Base-by-base conservation (phyloP, 108 stramenopile species). In the Pseudonitzschia multiseries region DNA sequence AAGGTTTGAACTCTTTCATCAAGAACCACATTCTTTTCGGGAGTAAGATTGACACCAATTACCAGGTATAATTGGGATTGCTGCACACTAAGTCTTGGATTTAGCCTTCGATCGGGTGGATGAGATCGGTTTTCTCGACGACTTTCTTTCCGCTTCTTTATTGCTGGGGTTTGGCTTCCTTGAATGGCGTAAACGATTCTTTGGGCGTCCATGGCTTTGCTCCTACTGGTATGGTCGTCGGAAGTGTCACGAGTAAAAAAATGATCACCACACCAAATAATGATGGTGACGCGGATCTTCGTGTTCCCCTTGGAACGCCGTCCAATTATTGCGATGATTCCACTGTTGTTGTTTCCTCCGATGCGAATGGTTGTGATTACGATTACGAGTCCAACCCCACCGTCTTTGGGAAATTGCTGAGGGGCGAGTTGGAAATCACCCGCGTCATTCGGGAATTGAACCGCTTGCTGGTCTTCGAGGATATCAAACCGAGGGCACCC, bases 371-470 rank as follows among this genome's bases (percentile, higher is more conserved):
- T n/a, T n/a, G n/a, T n/a, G 26, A 22, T 2, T 56, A 27, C 29
- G 72, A 84, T 57, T 85, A 84, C 65, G 64, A 64, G n/a, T 44
- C 80, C n/a, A 89, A 92, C 76, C 79, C 82, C 6, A 79, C 85
- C 43, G 88, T 87, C 10, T 92, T 92, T 80, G 91, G 91, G n/a
- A 70, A 64, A 68, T 84, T 92, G 1, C 74, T 92, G 12, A 41
- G 75, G 15, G 88, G 91, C 4, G 78, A 86, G 72, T 61, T 79
- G 24, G 79, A 83, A 5, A 54, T 79, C 24, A 26, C 59, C 18
- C 20, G 27, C 6, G 63, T 68, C 20, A 71, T 86, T 22, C 20
- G 46, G 3, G 90, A 91, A 79, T 51, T 76, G 0, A 13, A 69
- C 0, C 46, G 73, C n/a, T 57, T 84, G 56, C 44, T 92, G 18